Conservation (phyloP, 768 basidiomycete genomes). For the Lactarius vividus region DNA sequence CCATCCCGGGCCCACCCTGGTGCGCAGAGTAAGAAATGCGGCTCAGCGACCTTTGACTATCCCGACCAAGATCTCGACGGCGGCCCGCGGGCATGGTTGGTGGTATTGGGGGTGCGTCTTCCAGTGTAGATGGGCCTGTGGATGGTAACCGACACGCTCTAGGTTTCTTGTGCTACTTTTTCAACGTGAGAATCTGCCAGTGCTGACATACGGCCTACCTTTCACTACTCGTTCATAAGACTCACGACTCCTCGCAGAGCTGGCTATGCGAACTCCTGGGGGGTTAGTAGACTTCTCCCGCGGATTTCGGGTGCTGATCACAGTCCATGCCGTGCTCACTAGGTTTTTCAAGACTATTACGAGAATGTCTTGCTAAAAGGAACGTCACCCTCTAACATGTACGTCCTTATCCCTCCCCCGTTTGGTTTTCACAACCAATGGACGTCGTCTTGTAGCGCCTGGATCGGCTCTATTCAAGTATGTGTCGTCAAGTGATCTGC, state of each 20-base stretch:
- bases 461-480: conserved; percentile 79
- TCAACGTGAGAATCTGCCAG: conserved; percentile 41
- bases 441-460: conserved; percentile 47
- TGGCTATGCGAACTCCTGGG: conserved; percentile 74
- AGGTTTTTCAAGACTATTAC: conserved; percentile 78
- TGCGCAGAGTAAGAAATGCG: neutral
- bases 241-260: conserved; percentile 38
- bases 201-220: neutral
- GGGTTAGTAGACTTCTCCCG: conserved; percentile 44
- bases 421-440: neutral
- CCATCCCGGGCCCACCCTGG: neutral
- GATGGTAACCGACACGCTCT: neutral
- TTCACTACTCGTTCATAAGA: neutral
- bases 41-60: conserved; percentile 13
- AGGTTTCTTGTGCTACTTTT: conserved; percentile 39
- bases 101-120: conserved; percentile 40
- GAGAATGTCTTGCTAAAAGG: conserved; percentile 48
- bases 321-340: conserved; percentile 1
- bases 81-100: conserved; percentile 44
- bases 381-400: conserved; percentile 65
- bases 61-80: too few species aligned
- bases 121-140: neutral
- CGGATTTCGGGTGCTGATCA: neutral
- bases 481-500: conserved; percentile 4
- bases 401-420: conserved; percentile 14